Conservation (phyloP, 2,329 filamentous ascomycete species). For the Rhexocercosporidium sp. region DNA sequence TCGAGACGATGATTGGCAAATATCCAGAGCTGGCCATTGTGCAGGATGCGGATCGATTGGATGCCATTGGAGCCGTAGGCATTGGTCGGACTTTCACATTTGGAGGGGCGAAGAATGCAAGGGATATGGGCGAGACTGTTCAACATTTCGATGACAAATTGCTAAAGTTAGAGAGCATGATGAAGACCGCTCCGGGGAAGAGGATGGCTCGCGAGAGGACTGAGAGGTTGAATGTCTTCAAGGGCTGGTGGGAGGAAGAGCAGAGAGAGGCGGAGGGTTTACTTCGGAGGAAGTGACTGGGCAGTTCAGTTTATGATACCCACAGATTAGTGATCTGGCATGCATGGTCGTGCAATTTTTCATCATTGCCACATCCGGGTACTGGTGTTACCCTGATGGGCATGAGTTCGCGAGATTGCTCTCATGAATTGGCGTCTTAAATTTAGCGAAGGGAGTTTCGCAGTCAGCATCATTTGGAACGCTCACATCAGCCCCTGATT, state of each 20-base stretch:
- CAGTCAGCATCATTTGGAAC: slow-evolving; percentile 1
- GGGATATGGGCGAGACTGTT: slow-evolving; percentile 68
- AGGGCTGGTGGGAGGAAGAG: slow-evolving; percentile 65
- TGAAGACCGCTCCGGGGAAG: slow-evolving; percentile 65
- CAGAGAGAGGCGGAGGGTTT: slow-evolving; percentile 38
- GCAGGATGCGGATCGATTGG: slow-evolving; percentile 92
- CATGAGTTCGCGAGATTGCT: background rate
- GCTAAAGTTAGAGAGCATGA: slow-evolving; percentile 64
- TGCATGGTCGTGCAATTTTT: background rate
- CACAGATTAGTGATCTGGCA: slow-evolving; percentile 18
- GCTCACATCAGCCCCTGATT: slow-evolving; percentile 9
- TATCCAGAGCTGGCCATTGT: slow-evolving; percentile 84
- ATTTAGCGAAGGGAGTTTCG: background rate
- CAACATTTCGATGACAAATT: slow-evolving; percentile 83
- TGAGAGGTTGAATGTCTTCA: slow-evolving; percentile 56
- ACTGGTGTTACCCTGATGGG: slow-evolving; percentile 14
- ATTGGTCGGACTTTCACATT: slow-evolving; percentile 81
- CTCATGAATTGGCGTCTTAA: background rate
- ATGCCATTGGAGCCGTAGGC: slow-evolving; percentile 88
- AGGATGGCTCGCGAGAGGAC: slow-evolving; percentile 59
- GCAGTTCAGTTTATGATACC: slow-evolving; percentile 22
- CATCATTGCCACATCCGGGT: slow-evolving; percentile 15
- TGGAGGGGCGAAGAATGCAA: slow-evolving; percentile 65
- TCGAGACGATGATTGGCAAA: slow-evolving; percentile 60
- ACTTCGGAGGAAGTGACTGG: slow-evolving; percentile 32